Base-by-base conservation (phyloP, 2,329 filamentous ascomycete genomes). In the Penicillium oxalicum region DNA sequence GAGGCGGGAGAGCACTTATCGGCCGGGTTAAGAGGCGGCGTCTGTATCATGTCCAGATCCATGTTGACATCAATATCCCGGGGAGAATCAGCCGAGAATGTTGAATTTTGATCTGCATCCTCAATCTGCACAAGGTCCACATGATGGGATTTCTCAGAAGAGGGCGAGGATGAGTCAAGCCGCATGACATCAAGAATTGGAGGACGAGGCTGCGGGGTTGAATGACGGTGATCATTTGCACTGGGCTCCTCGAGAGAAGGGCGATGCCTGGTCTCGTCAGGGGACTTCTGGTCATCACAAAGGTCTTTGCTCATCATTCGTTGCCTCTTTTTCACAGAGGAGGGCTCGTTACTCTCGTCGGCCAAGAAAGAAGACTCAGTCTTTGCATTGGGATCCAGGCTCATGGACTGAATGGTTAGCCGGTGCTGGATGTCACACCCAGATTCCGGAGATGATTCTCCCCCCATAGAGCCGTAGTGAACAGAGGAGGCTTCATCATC, bases 91-190 rank as follows among this genome's bases (percentile, higher is more conserved):
- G 28, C n/a, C 32, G 42, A 13, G 8, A 29, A 25, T 3, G 25
- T 46, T 8, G 45, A 44, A 24, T 50, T 52, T 11, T 47, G 38
- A 26, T 44, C 47, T 9, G 50, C 47, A 4, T 50, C 53, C 24
- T 49, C 40, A 18, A 50, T 42, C n/a, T 38, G 6, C 44, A 52
- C 39, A 5, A 41, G 39, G 13, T 50, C 49, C 28, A 38, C 24
- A 32, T 25, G 18, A 25, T 49, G 18, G 28, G 36, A 26, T 4
- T 34, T 9, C 9, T 29, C 40, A 9, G 8, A 9, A 4, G 13
- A 9, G 26, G 37, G 5, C 26, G n/a, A n/a, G 26, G 13, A 29
- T 36, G 40, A 35, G 26, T 27, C 25, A 7, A 25, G 11, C 33
- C 9, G 32, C 24, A 26, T 9, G 18, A 32, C 33, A 26, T 58